A percentile compares a stretch with the other conserved stretches of the same genome.
These are phyloP conservation scores for Stachybotrys chartarum DNA, from an alignment of 2,329 filamentous ascomycete genomes.

Conservation along the genomic window DNA sequence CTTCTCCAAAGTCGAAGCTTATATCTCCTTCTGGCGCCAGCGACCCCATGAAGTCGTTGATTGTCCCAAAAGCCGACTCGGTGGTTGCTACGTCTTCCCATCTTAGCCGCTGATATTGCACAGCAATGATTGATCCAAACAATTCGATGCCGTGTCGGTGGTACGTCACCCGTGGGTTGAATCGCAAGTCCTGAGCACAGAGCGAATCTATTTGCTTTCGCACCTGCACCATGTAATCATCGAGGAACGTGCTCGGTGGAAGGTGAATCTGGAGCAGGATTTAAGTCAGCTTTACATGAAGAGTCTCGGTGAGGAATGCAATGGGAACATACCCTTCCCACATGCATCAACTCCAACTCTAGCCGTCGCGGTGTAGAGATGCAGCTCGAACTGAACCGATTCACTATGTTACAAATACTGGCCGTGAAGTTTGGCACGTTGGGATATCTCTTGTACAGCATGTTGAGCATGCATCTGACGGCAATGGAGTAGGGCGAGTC, in stretches of 20 bases:
- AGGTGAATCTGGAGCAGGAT: conserved; percentile 26
- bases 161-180: conserved; percentile 30
- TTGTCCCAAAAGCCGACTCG: background rate
- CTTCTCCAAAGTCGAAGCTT: background rate
- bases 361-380: conserved; percentile 36
- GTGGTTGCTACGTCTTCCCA: conserved; percentile 2
- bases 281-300: conserved; percentile 5
- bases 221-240: conserved; percentile 32
- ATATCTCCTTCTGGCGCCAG: background rate
- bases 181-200: conserved; percentile 21
- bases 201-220: conserved; percentile 35
- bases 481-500: conserved; percentile 27
- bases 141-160: conserved; percentile 33
- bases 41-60: background rate
- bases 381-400: conserved; percentile 25
- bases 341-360: conserved; percentile 44
- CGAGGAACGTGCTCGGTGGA: conserved; percentile 27
- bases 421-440: conserved; percentile 20
- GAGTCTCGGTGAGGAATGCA: background rate
- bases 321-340: conserved; percentile 36
- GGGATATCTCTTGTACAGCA: conserved; percentile 26
- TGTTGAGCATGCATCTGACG: conserved; percentile 26
- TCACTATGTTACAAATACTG: conserved; percentile 26
- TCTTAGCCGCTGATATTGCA: background rate
- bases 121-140: conserved; percentile 28